These are phyloP conservation scores for Fomitopsis serialis DNA, from an alignment of 768 basidiomycete species.

Conservation along the genomic window DNA sequence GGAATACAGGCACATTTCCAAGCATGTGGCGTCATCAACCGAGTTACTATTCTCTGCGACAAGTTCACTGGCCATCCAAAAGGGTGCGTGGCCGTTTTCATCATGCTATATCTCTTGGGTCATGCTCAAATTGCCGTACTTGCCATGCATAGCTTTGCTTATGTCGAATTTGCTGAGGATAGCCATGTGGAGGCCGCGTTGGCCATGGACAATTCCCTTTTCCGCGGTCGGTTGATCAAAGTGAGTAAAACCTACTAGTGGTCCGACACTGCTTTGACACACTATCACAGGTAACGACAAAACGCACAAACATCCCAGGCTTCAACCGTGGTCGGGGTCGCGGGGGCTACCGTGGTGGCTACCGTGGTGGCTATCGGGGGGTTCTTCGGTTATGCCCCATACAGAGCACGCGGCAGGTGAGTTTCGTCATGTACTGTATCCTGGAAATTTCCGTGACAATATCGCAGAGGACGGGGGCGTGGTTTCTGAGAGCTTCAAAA, in stretches of 20 bases:
- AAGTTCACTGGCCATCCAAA: constrained; percentile 99
- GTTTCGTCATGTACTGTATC: constrained; percentile 15
- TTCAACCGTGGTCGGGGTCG: constrained; percentile 82
- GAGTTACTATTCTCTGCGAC: constrained; percentile 98
- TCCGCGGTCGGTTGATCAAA: constrained; percentile 90
- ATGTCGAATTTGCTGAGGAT: constrained; percentile 96
- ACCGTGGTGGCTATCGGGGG: constrained; percentile 56
- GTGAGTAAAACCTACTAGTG: constrained; percentile 37
- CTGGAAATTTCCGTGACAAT: constrained; percentile 9
- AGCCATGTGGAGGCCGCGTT: constrained; percentile 87
- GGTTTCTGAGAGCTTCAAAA: constrained; percentile 43
- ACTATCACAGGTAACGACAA: constrained; percentile 73
- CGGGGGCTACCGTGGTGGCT: constrained; percentile 38
- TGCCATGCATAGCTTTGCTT: constrained; percentile 69
- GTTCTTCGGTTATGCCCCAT: constrained; percentile 54
- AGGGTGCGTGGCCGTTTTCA: constrained; percentile 69
- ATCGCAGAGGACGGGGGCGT: constrained; percentile 63
- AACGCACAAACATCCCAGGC: constrained; percentile 94
- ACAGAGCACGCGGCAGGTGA: constrained; percentile 72
- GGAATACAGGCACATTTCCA: constrained; percentile 98
- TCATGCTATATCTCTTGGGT: no score
- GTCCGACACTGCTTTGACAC: not conserved
- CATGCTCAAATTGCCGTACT: not conserved
- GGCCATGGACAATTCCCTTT: constrained; percentile 93
- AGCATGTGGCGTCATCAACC: constrained; percentile 96